Conservation (phyloP, 139 green algal species). For the Chlamydomonas sphaeroides region DNA sequence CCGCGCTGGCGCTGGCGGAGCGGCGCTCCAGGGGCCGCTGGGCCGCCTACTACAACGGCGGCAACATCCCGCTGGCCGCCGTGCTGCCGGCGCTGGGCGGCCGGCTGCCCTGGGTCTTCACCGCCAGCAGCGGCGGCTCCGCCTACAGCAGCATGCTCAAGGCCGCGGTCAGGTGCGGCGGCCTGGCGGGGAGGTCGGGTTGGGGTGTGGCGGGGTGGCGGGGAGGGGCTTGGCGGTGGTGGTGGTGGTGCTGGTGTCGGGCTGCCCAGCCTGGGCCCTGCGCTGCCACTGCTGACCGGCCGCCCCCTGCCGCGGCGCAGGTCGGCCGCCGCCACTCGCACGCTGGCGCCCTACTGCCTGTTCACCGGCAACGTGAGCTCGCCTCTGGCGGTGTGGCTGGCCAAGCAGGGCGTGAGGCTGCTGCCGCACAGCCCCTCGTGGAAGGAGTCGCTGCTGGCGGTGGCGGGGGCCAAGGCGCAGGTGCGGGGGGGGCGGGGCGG, state of each 20-base stretch:
- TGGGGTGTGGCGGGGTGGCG: neutral
- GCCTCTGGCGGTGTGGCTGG: conserved; percentile 37
- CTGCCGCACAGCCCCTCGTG: conserved; percentile 36
- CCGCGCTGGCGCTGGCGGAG: conserved; percentile 55
- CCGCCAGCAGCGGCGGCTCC: conserved; percentile 40
- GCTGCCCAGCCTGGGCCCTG: too few relatives aligned
- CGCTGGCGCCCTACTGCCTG: conserved; percentile 42
- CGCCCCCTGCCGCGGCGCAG: neutral
- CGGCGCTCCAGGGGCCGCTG: conserved; percentile 42
- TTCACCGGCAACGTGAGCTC: conserved; percentile 40
- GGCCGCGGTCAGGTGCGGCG: conserved; percentile 27
- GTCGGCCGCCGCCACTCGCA: neutral
- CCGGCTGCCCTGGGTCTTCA: conserved; percentile 43
- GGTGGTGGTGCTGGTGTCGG: too few relatives aligned
- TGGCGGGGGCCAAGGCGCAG: neutral
- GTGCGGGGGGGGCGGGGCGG: neutral
- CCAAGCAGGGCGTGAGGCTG: neutral
- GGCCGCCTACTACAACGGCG: conserved; percentile 59
- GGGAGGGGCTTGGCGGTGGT: neutral
- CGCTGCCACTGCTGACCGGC: too few relatives aligned
- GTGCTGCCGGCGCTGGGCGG: neutral
- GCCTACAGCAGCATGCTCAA: conserved; percentile 54
- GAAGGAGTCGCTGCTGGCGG: conserved; percentile 20
- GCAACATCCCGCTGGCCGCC: conserved; percentile 48
- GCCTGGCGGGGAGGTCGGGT: neutral